phyloP scores from a whole-genome alignment of 306 rosid genomes.

The Castanospermum australe region DNA sequence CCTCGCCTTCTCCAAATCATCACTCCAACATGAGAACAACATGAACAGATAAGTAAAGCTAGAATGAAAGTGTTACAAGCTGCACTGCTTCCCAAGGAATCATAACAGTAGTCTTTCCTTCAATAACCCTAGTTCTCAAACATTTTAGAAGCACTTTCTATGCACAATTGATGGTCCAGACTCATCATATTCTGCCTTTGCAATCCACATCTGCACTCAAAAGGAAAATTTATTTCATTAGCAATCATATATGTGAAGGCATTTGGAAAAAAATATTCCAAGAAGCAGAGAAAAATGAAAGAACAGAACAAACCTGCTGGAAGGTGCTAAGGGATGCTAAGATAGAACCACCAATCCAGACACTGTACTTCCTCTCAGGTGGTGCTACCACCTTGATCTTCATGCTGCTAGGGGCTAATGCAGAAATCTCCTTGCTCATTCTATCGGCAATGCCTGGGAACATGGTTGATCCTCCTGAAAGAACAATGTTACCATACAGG shows the following conservation, averaged over 20 bases:
- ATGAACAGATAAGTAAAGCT: constrained; percentile 47
- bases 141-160: constrained; percentile 90
- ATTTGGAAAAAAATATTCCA: not conserved
- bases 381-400: constrained; percentile 99
- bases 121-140: constrained; percentile 38
- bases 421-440: constrained; percentile 98
- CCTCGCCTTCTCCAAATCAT: constrained; percentile 50
- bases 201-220: constrained; percentile 94
- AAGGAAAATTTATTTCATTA: not conserved
- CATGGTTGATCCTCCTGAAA: constrained; percentile 99
- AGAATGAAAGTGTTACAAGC: constrained; percentile 44
- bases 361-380: constrained; percentile 99
- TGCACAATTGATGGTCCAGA: constrained; percentile 98
- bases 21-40: constrained; percentile 53
- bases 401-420: constrained; percentile 99
- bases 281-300: not conserved
- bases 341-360: constrained; percentile 99
- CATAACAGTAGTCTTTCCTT: constrained; percentile 35
- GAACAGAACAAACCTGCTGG: constrained; percentile 78
- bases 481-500: constrained; percentile 94
- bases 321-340: constrained; percentile 99
- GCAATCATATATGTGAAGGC: not conserved
- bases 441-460: constrained; percentile 96
- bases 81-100: constrained; percentile 37
- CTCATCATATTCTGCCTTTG: constrained; percentile 96